Evolutionary conservation across 345 rosid genomes (phyloP).

Genomic region (Acer campestre): DNA sequence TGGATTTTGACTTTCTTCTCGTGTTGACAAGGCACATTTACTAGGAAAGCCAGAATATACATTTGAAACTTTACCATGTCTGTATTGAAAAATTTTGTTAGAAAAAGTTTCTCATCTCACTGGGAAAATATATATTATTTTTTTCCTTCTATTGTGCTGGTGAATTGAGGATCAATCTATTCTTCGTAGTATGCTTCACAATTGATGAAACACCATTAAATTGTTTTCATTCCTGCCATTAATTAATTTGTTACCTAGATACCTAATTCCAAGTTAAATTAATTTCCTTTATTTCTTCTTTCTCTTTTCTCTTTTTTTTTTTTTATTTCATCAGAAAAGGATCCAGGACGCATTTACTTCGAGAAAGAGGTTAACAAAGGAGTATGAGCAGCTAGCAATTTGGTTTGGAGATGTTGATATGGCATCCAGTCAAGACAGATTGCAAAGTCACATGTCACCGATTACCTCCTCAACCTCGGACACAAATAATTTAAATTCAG

Average conservation of each 20-base stretch:
- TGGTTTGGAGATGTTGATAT: conserved; percentile 68
- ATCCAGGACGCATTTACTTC: conserved; percentile 65
- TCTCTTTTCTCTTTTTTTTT: neutral
- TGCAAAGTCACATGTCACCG: conserved; percentile 22
- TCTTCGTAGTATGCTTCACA: neutral
- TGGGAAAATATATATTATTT: neutral
- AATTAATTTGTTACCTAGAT: neutral
- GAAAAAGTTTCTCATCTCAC: neutral
- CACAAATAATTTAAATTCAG: conserved; percentile 20
- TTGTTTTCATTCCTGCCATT: neutral
- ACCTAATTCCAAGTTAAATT: neutral
- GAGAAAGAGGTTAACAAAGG: conserved; percentile 59
- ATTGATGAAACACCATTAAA: neutral
- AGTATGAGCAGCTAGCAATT: conserved; percentile 76
- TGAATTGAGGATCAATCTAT: neutral
- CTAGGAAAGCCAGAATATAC: neutral
- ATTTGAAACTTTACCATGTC: neutral
- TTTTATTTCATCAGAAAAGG: conserved; percentile 51
- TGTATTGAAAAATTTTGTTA: neutral
- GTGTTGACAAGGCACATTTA: neutral
- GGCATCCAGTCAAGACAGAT: conserved; percentile 30
- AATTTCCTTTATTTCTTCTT: no score
- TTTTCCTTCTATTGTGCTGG: neutral
- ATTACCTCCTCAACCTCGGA: conserved; percentile 20
- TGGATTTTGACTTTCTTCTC: neutral